Percentiles rank a stretch among this genome's conserved stretches.
Evolutionary conservation across 495 filamentous ascomycete species (phyloP).

Genomic region (Aspergillus olivimuriae): DNA sequence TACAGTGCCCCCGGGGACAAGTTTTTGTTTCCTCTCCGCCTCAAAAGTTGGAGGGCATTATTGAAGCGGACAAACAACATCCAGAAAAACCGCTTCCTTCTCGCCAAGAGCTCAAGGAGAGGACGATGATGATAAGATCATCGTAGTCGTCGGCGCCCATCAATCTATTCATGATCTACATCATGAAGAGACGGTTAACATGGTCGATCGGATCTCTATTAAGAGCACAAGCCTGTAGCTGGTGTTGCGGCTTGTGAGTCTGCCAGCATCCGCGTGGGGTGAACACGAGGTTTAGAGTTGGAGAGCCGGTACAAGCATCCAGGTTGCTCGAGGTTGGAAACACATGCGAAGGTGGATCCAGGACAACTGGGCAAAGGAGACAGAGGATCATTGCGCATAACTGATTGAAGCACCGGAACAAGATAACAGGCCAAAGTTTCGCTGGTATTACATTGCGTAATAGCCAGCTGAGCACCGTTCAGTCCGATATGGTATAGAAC

Average conservation of each 20-base stretch:
- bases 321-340: constrained; percentile 33
- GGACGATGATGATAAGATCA: constrained; percentile 19
- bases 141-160: constrained; percentile 56
- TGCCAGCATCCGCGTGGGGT: constrained; percentile 25
- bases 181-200: constrained; percentile 66
- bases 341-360: constrained; percentile 38
- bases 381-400: constrained; percentile 14
- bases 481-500: constrained; percentile 25
- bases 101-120: constrained; percentile 33
- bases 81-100: constrained; percentile 70
- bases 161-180: constrained; percentile 49
- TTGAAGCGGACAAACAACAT: constrained; percentile 74
- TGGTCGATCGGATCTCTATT: constrained; percentile 54
- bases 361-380: constrained; percentile 16
- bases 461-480: constrained; percentile 20
- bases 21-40: constrained; percentile 81
- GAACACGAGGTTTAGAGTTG: constrained; percentile 23
- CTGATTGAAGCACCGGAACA: constrained; percentile 30
- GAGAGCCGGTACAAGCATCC: constrained; percentile 38
- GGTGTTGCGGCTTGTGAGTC: constrained; percentile 47
- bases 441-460: constrained; percentile 12
- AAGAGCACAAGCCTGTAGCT: constrained; percentile 44
- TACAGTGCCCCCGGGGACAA: constrained; percentile 74
- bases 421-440: constrained; percentile 33
- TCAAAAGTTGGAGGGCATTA: constrained; percentile 47